These are phyloP conservation scores for Bothriochloa decipiens DNA, from an alignment of 176 grass and related monocot species.

Conservation along the genomic window DNA sequence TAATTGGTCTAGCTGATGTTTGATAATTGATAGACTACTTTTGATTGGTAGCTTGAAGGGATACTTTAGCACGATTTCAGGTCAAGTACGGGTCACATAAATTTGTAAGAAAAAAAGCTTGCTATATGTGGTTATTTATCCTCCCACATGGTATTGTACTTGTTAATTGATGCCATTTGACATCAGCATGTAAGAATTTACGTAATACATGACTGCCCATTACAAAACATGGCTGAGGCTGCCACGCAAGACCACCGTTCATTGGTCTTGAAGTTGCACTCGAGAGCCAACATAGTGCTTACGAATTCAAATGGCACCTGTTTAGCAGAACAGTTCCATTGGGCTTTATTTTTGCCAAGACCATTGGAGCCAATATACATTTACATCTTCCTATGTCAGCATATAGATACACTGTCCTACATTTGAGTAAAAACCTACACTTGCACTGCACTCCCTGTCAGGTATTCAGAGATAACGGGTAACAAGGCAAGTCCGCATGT, in stretches of 20 bases:
- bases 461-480: neutral
- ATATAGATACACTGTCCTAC: slow-evolving; percentile 6
- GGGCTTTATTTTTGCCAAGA: neutral
- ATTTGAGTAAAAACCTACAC: slow-evolving; percentile 17
- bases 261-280: neutral
- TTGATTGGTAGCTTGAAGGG: too few species aligned
- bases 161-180: neutral
- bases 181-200: neutral
- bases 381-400: slow-evolving; percentile 24
- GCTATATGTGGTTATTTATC: too few species aligned
- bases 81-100: too few species aligned
- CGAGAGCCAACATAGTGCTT: neutral
- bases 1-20: too few species aligned
- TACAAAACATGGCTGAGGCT: neutral
- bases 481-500: neutral
- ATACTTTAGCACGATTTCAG: too few species aligned
- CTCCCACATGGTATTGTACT: too few species aligned
- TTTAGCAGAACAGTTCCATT: neutral
- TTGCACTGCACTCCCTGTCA: neutral
- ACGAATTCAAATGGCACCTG: neutral
- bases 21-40: too few species aligned
- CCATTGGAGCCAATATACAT: neutral
- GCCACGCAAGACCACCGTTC: neutral
- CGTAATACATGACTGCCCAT: neutral
- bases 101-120: too few species aligned